Conservation (phyloP, 176 grass and related monocot genomes). For the Poa annua region DNA sequence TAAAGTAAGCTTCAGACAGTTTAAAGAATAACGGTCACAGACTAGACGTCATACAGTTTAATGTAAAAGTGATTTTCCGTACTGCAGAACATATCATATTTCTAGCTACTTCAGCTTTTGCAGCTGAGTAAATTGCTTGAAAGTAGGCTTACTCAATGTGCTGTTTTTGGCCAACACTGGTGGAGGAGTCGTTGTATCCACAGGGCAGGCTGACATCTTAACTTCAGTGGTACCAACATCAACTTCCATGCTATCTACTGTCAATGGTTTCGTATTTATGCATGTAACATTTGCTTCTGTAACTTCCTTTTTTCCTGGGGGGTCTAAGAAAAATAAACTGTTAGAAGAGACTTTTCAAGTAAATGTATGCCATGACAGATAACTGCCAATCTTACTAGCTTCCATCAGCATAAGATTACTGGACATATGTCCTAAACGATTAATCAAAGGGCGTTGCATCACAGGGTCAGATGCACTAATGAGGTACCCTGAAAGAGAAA, state of each 20-base stretch:
- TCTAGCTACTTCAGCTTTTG: slow-evolving; percentile 33
- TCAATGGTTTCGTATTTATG: slow-evolving; percentile 31
- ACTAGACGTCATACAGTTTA: slow-evolving; percentile 21
- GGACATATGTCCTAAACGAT: slow-evolving; percentile 3
- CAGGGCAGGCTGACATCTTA: slow-evolving; percentile 42
- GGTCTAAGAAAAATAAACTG: slow-evolving; percentile 24
- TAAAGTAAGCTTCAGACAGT: slow-evolving; percentile 21
- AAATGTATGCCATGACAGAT: slow-evolving; percentile 26
- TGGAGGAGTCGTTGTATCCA: slow-evolving; percentile 28
- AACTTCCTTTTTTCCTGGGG: slow-evolving; percentile 53
- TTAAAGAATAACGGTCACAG: neutral
- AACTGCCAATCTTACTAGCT: neutral
- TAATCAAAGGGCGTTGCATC: slow-evolving; percentile 1
- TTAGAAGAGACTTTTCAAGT: slow-evolving; percentile 31
- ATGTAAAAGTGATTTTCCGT: slow-evolving; percentile 4
- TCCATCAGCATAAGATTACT: neutral
- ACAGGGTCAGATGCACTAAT: neutral
- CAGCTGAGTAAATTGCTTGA: slow-evolving; percentile 47
- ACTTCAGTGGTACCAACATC: slow-evolving; percentile 38
- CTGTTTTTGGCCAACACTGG: slow-evolving; percentile 13
- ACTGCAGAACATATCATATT: slow-evolving; percentile 30
- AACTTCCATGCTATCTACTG: slow-evolving; percentile 55
- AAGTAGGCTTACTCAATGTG: slow-evolving; percentile 51
- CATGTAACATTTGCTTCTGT: slow-evolving; percentile 40
- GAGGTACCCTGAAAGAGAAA: neutral